Percentiles rank a stretch among this genome's conserved stretches.
phyloP scores from a whole-genome alignment of 305 asterid genomes.

The Striga hermonthica region DNA sequence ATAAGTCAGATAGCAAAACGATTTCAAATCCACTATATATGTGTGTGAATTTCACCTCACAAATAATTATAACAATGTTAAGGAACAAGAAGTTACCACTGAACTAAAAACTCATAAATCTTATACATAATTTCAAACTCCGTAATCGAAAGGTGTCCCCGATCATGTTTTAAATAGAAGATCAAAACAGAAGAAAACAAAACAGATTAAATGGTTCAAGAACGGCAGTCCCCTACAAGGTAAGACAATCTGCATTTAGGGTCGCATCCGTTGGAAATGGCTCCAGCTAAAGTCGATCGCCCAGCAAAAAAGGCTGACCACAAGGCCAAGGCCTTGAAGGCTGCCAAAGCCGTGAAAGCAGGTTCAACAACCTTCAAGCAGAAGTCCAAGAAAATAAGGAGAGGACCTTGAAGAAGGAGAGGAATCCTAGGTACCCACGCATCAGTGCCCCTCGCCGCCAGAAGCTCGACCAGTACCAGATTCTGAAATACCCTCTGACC shows the following conservation, averaged over 20 bases:
- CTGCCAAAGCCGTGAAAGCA: slow-evolving; percentile 52
- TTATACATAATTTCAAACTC: too few relatives aligned
- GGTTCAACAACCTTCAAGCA: slow-evolving; percentile 43
- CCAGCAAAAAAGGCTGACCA: slow-evolving; percentile 42
- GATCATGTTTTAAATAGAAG: too few relatives aligned
- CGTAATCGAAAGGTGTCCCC: too few relatives aligned
- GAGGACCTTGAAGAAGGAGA: slow-evolving; percentile 51
- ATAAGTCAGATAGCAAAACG: too few relatives aligned
- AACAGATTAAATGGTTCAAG: too few relatives aligned
- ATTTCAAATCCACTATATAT: too few relatives aligned
- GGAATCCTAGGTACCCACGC: slow-evolving; percentile 57
- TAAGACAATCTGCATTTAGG: background rate
- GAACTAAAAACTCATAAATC: too few relatives aligned
- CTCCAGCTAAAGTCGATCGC: slow-evolving; percentile 50
- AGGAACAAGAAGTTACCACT: too few relatives aligned
- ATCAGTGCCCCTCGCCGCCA: slow-evolving; percentile 55
- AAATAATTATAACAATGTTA: too few relatives aligned
- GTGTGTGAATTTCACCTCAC: too few relatives aligned
- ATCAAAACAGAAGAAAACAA: too few relatives aligned
- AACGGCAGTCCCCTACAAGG: too few relatives aligned
- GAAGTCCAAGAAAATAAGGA: slow-evolving; percentile 52
- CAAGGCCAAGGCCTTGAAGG: slow-evolving; percentile 56
- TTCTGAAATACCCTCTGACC: slow-evolving; percentile 52
- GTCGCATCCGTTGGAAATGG: slow-evolving; percentile 31
- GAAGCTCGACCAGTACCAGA: slow-evolving; percentile 49